Evolutionary conservation across 1,139 yeast genomes (phyloP), one percentile per base, ranked within the genome.

Genomic region (Pichia sp.): DNA sequence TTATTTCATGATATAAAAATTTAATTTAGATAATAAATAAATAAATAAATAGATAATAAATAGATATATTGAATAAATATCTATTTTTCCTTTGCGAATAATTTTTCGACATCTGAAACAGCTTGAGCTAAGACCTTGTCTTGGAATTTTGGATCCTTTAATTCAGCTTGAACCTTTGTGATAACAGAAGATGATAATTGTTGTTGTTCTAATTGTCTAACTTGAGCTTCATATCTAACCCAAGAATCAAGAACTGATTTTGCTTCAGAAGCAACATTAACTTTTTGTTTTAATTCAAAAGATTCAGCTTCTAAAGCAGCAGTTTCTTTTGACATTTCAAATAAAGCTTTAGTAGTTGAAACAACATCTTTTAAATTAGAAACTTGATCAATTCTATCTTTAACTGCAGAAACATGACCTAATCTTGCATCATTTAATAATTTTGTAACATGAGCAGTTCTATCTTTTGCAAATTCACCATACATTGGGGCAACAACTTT

Each of bases 141-240:
- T 79, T 92, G 97, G 85, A 90, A 89, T 76, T 86, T 86, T 57
- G 96, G 83, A 74, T 85, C 83, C 63, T 76, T 74, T 62, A 92
- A 72, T 73, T 89, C 95, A 72, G 83, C 75, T 76, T 86, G 81
- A 62, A 92, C 95, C 78, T 88, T 89, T 53, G 88, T 75, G 66
- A 89, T 85, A 59, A 92, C 96, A 52, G 90, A 69, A 68, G 85
- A 76, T 48, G 95, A 83, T 66, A 92, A 81, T 72, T 88, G 96
- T 70, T 83, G 81, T 78, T 92, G 98, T 78, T 92, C 96, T 66
- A 84, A 74, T 78, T 88, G 96, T 76, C 97, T 92, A 64, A 90
- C 94, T 68, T 88, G 90, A 61, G 88, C 85, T 78, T 92, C 98
- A 72, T 86, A 88, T 82, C 97, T 88, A 63, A 89, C 97, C 98